A percentile compares a stretch with the other conserved stretches of the same genome.
Evolutionary conservation across 805 yeast genomes (phyloP).

Genomic region (Nakazawaea sp.): DNA sequence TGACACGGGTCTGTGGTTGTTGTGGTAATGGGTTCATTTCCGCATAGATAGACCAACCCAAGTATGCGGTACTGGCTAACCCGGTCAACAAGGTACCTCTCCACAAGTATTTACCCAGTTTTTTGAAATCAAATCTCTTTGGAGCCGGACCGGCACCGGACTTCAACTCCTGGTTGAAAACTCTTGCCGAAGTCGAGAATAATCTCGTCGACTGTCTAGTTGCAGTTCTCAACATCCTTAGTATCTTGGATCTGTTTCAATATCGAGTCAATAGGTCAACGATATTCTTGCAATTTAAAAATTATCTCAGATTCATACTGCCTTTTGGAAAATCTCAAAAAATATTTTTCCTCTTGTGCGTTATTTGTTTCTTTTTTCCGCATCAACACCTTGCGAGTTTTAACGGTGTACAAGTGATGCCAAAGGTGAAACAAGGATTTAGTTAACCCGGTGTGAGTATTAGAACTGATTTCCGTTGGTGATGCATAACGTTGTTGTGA

Average conservation of each 20-base stretch:
- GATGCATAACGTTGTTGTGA: no score
- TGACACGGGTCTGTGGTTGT: conserved; percentile 43
- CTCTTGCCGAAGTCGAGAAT: neutral
- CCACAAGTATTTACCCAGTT: conserved; percentile 1
- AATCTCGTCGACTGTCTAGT: neutral
- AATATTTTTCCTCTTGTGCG: no score
- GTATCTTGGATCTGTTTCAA: neutral
- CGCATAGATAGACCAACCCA: conserved; percentile 55
- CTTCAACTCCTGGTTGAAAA: neutral
- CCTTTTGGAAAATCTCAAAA: no score
- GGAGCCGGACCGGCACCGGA: neutral
- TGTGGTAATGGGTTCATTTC: conserved; percentile 60
- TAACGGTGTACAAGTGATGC: no score
- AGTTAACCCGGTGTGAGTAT: no score
- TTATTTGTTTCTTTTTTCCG: no score
- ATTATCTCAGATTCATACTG: no score
- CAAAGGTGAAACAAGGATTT: no score
- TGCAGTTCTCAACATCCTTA: neutral
- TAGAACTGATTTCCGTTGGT: no score
- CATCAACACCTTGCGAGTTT: no score
- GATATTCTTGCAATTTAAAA: no score
- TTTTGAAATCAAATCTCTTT: neutral
- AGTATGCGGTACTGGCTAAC: conserved; percentile 46
- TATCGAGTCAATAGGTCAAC: no score
- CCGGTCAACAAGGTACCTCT: conserved; percentile 42